Conservation (phyloP, 148 eudicot genomes). For the Chenopodium suecicum region DNA sequence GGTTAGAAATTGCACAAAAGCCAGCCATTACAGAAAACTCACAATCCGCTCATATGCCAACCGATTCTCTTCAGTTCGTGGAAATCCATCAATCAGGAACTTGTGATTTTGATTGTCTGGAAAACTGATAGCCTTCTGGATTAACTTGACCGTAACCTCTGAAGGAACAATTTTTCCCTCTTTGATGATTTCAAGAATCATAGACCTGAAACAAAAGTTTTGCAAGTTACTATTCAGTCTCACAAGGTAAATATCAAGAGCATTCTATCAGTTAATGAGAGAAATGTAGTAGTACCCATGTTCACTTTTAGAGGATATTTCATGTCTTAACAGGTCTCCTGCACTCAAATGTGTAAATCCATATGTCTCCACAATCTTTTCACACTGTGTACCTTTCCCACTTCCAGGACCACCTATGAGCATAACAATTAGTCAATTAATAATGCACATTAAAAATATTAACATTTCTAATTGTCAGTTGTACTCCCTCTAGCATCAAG, state of each 20-base stretch:
- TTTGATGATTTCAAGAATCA: slow-evolving; percentile 78
- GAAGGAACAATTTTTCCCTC: slow-evolving; percentile 93
- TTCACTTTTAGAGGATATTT: slow-evolving; percentile 62
- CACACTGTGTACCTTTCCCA: slow-evolving; percentile 96
- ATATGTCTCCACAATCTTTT: slow-evolving; percentile 66
- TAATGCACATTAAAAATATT: not conserved
- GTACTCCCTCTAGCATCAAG: slow-evolving; percentile 9
- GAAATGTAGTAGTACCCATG: slow-evolving; percentile 48
- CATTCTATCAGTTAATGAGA: slow-evolving; percentile 19
- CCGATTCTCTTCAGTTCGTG: slow-evolving; percentile 89
- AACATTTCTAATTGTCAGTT: slow-evolving; percentile 10
- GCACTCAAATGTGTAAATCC: slow-evolving; percentile 93
- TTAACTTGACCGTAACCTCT: slow-evolving; percentile 79
- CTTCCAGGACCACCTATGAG: slow-evolving; percentile 94
- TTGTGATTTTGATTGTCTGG: slow-evolving; percentile 61
- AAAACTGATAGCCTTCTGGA: slow-evolving; percentile 64
- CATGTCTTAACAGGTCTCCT: slow-evolving; percentile 82
- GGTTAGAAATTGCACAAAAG: not conserved
- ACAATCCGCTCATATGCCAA: slow-evolving; percentile 76
- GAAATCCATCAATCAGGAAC: slow-evolving; percentile 93
- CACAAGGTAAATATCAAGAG: slow-evolving; percentile 19
- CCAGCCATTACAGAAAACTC: slow-evolving; percentile 34
- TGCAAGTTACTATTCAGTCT: slow-evolving; percentile 15
- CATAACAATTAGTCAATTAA: slow-evolving; percentile 11
- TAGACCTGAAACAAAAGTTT: slow-evolving; percentile 48